Evolutionary conservation across 164 flowering plant species (phyloP).

Genomic region (Magnolia sinica): DNA sequence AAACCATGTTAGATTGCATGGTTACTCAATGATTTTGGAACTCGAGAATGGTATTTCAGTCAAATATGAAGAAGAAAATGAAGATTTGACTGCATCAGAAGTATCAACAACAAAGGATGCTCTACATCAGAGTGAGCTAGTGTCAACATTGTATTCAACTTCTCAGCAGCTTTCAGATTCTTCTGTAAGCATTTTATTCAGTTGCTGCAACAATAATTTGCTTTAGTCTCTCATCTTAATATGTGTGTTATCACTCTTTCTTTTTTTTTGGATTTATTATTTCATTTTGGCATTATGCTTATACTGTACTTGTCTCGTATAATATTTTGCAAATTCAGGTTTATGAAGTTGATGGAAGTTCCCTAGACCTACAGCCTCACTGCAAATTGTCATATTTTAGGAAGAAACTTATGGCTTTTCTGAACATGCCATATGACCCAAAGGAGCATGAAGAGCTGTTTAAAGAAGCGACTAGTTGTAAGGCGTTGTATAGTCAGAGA

Average conservation of each 20-base stretch:
- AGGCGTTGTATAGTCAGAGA: constrained; percentile 13
- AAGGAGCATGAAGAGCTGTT: constrained; percentile 23
- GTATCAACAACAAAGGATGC: background rate
- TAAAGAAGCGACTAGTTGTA: constrained; percentile 10
- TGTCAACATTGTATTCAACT: constrained; percentile 4
- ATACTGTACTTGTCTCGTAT: background rate
- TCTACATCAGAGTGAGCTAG: background rate
- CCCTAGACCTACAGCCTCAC: constrained; percentile 2
- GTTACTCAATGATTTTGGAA: constrained; percentile 8
- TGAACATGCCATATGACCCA: constrained; percentile 27
- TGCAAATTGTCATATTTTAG: constrained; percentile 11
- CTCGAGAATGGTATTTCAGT: constrained; percentile 14
- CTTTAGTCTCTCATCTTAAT: background rate
- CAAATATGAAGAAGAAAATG: constrained; percentile 22
- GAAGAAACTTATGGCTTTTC: constrained; percentile 26
- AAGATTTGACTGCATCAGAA: constrained; percentile 25
- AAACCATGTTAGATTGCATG: constrained; percentile 15
- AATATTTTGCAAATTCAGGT: constrained; percentile 12
- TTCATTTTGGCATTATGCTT: background rate
- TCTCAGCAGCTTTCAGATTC: constrained; percentile 4
- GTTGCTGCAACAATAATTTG: background rate
- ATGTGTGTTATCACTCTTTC: background rate
- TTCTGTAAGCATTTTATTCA: constrained; percentile 14
- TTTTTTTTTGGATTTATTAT: background rate
- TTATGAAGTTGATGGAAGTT: constrained; percentile 11